Evolutionary conservation across 169 alveolate species (phyloP), one percentile per base, ranked within the genome.

Genomic region (Cryptosporidium andersoni): DNA sequence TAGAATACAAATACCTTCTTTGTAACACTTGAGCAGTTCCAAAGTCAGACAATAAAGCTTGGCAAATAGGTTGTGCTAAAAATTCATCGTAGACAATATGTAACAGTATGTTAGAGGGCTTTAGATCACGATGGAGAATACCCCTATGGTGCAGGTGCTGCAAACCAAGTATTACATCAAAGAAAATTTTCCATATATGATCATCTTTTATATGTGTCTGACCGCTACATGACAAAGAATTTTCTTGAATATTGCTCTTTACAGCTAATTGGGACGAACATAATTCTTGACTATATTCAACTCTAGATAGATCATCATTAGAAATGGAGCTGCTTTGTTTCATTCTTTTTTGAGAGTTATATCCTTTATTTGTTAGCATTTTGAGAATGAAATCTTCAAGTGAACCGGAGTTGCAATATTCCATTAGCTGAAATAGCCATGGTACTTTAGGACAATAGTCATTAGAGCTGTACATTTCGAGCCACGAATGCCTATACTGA

Each of bases 341-440:
- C 25, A 39, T 64, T 64, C 16, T 11, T 25, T 8, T 64, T 47
- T 47, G 42, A 9, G 39, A 12, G 48, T 3, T 42, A 64, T 64
- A 64, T 7, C 5, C 43, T 3, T 45, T 9, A 16, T 64, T 64
- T 3, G 80, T 8, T 64, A 16, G 58, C 25, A 25, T 25, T 25
- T 25, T 43, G 39, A 9, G 47, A 47, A 74, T 34, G 12, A 74
- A 34, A 34, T 12, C 34, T 42, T 68, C 66, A 11, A 58, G 80
- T 48, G 80, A 91, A 1, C 94, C 95, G 0, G 94, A 94, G 65
- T 93, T 93, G 82, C 95, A 92, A 81, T 90, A 92, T 80, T 92
- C 96, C 96, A 92, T 92, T 43, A 92, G 82, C 51, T 91, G 92
- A 82, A 92, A 92, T 25, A 92, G 91, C 95, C 95, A 92, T 4